phyloP scores from a whole-genome alignment of 129 eudicot genomes.

The Logfia minima region DNA sequence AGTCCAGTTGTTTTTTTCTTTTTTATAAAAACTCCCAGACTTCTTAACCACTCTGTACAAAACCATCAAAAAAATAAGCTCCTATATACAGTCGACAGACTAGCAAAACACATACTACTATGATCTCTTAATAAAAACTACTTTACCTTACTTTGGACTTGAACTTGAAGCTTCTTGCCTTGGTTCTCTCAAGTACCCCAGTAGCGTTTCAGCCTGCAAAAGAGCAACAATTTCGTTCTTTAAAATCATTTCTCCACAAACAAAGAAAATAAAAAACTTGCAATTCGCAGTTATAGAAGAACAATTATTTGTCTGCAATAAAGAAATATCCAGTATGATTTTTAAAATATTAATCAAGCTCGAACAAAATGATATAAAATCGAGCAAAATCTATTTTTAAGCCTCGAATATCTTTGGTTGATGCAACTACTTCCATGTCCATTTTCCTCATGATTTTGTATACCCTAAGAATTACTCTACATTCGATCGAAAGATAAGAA shows the following conservation, averaged over 20 bases:
- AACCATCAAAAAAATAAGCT: conserved; percentile 28
- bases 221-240: background rate
- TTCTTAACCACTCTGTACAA: conserved; percentile 65
- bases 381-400: background rate
- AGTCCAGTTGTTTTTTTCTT: conserved; percentile 12
- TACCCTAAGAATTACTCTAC: background rate
- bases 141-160: conserved; percentile 51
- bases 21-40: conserved; percentile 32
- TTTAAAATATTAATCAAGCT: background rate
- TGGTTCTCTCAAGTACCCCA: conserved; percentile 78
- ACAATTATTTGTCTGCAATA: background rate
- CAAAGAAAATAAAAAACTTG: background rate
- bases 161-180: conserved; percentile 83
- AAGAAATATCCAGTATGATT: background rate
- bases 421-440: conserved; percentile 17
- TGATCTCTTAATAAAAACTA: background rate
- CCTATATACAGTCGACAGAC: conserved; percentile 54
- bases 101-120: conserved; percentile 32
- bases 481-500: no score
- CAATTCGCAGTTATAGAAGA: background rate
- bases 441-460: conserved; percentile 14
- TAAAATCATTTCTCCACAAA: background rate
- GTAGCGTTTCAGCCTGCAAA: conserved; percentile 82
- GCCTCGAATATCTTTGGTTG: background rate
- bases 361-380: background rate